Evolutionary conservation across 805 yeast species (phyloP).

Genomic region (Wickerhamiella australiensis): DNA sequence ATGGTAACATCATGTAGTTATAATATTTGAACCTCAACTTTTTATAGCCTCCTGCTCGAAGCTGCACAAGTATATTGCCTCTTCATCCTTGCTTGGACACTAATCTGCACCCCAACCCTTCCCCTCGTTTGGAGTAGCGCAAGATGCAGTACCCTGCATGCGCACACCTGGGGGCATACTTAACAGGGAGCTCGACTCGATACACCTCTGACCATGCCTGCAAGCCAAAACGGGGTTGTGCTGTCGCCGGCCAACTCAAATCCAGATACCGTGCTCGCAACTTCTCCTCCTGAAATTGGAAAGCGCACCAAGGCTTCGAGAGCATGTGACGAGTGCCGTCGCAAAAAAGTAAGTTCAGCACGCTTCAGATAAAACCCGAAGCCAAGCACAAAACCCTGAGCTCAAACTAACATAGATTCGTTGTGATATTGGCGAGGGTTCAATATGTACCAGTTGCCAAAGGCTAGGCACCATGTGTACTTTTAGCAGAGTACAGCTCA

Average conservation of each 20-base stretch:
- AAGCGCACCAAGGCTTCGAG: slow-evolving; percentile 23
- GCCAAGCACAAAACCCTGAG: no score
- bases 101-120: slow-evolving; percentile 5
- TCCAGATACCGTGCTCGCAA: background rate
- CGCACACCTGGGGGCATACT: slow-evolving; percentile 3
- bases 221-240: background rate
- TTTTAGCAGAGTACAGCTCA: slow-evolving; percentile 45
- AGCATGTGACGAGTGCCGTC: slow-evolving; percentile 31
- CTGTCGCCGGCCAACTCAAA: background rate
- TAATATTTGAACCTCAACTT: background rate
- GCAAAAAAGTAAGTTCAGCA: slow-evolving; percentile 31
- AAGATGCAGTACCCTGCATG: slow-evolving; percentile 4
- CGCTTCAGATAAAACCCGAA: slow-evolving; percentile 16
- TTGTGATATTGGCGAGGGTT: slow-evolving; percentile 29
- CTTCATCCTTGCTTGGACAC: background rate
- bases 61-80: background rate
- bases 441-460: slow-evolving; percentile 40
- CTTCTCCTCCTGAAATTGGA: slow-evolving; percentile 11
- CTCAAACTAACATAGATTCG: slow-evolving; percentile 26
- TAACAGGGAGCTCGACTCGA: background rate
- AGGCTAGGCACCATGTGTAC: slow-evolving; percentile 42
- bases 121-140: slow-evolving; percentile 10
- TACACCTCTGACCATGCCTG: background rate
- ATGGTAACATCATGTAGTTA: background rate
- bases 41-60: background rate